A percentile compares a stretch with the other conserved stretches of the same genome.
Evolutionary conservation across 2,329 filamentous ascomycete genomes (phyloP).

Genomic region (Cladophialophora immunda): DNA sequence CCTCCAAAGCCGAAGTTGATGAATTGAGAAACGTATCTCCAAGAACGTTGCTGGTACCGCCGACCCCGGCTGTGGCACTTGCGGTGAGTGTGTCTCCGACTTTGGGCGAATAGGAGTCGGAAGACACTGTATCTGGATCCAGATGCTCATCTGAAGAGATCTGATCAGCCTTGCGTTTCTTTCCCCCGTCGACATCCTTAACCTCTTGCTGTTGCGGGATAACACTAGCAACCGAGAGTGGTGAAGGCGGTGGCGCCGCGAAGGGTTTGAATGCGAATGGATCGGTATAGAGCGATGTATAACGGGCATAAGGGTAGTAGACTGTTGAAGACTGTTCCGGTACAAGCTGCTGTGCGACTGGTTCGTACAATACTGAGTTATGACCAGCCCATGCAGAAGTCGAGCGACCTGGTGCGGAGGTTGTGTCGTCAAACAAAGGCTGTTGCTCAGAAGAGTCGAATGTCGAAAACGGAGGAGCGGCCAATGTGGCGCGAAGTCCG

Average conservation of each 20-base stretch:
- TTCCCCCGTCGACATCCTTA: slow-evolving; percentile 4
- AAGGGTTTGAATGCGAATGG: neutral
- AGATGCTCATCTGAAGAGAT: slow-evolving; percentile 39
- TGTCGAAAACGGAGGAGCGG: slow-evolving; percentile 6
- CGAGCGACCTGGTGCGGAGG: neutral
- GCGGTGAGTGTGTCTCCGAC: neutral
- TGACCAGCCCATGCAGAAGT: slow-evolving; percentile 27
- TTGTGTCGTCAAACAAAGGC: neutral
- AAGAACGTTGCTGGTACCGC: neutral
- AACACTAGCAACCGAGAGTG: slow-evolving; percentile 19
- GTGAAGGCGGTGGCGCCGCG: neutral
- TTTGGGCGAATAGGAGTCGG: neutral
- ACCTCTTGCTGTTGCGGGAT: neutral
- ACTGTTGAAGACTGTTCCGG: neutral
- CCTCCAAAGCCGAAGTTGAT: slow-evolving; percentile 40
- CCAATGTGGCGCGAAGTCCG: neutral
- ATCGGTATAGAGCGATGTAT: neutral
- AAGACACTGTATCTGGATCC: neutral
- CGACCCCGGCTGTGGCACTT: neutral
- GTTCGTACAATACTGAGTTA: slow-evolving; percentile 31
- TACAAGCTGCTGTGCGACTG: slow-evolving; percentile 5
- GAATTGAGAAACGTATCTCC: slow-evolving; percentile 7
- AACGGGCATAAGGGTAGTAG: neutral
- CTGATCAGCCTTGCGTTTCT: slow-evolving; percentile 39
- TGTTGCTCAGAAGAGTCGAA: neutral